Evolutionary conservation across 768 basidiomycete genomes (phyloP), one percentile per base, ranked within the genome.

Genomic region (Panaeolus papilionaceus): DNA sequence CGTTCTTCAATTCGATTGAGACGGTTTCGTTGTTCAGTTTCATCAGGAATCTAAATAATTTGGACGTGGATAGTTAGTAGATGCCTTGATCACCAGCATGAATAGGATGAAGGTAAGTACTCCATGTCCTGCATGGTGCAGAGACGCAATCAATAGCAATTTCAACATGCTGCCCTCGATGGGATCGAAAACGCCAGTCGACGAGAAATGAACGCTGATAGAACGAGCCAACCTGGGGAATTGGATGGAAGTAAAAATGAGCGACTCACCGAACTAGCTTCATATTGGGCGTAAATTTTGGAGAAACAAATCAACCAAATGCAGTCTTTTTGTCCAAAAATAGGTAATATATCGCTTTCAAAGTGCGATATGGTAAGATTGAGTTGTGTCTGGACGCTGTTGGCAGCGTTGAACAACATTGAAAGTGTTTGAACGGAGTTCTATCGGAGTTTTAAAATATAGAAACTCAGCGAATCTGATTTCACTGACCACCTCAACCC

Each of bases 21-120:
- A 98, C 96, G 70, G 97, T 96, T 86, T 99, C 97, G 79, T 98
- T 98, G 87, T 98, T 97, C 83, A 99, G 82, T 86, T 99, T 99
- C 97, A 99, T 99, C 85, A 98, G 88, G 83, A 97, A 98, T 79
- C 95, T 97, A 76, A 66, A 64, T 66, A 67, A 63, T 39, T 16
- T 49, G 39, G 66, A 51, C 38, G 39, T 26, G 16, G 62, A 65
- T 8, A 68, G 67, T 47, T 39, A 64, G 20, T 16, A 28, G 18
- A 40, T 54, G 40, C 33, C 37, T 38, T 61, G 49, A 20, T 26
- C 26, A 39, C n/a, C 7, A 23, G 33, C 28, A 58, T 37, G 28
- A 12, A 58, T 3, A 33, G 14, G 12, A 58, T 33, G 28, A 58
- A 37, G 54, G 28, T 5, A 33, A 37, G 54, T 58, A 58, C 54